A percentile compares a stretch with the other conserved stretches of the same genome.
These are phyloP conservation scores for Isochrysis galbana DNA, from an alignment of 78 protist genomes.

Conservation along the genomic window DNA sequence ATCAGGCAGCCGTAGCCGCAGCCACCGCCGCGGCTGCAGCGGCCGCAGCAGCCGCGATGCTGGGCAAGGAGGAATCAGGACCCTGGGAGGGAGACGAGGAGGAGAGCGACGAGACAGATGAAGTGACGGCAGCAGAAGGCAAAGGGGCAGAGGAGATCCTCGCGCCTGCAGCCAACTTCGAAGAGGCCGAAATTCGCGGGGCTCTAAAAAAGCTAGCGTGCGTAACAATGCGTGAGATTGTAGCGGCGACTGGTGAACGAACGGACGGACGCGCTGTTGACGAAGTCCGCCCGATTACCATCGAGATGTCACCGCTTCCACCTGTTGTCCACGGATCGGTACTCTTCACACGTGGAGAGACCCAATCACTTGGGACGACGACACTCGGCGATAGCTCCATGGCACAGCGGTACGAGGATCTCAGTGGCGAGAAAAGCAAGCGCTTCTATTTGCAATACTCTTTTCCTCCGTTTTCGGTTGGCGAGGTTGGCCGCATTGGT, in stretches of 20 bases:
- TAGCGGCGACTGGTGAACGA: neutral
- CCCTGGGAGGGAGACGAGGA: too few species aligned
- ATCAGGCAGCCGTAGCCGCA: neutral
- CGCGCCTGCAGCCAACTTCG: neutral
- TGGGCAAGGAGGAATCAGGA: neutral
- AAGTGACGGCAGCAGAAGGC: neutral
- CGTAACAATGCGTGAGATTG: neutral
- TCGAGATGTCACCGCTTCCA: neutral
- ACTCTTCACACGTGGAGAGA: conserved; percentile 43
- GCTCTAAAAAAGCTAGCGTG: neutral
- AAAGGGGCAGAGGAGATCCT: neutral
- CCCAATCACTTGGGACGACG: conserved; percentile 40
- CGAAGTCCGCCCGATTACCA: neutral
- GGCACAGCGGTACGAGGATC: conserved; percentile 1
- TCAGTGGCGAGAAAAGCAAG: neutral
- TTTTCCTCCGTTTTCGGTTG: conserved; percentile 39
- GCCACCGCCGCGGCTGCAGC: neutral
- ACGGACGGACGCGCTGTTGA: neutral
- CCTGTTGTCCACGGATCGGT: conserved; percentile 14
- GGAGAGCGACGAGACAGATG: neutral
- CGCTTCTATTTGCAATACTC: conserved; percentile 36
- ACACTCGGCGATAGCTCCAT: conserved; percentile 27
- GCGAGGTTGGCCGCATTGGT: conserved; percentile 34
- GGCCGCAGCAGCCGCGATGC: neutral
- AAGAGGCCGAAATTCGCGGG: neutral